phyloP scores from a whole-genome alignment of 257 asterid genomes.

The Gentiana straminea region DNA sequence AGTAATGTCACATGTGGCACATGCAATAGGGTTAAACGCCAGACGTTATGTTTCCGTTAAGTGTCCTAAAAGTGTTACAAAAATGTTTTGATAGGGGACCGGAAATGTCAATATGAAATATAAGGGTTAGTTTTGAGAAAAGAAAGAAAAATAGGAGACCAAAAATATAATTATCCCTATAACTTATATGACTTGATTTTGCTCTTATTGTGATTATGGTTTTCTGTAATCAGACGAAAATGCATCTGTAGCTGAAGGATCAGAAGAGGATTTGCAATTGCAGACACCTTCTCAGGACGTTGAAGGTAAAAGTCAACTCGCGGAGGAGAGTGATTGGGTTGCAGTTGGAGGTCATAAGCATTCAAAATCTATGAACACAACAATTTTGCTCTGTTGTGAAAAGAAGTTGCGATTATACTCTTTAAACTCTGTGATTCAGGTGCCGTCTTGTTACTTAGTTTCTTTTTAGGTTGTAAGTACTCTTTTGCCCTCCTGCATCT shows the following conservation, averaged over 20 bases:
- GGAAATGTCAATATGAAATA: too few species aligned
- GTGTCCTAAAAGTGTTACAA: too few species aligned
- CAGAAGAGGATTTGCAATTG: conserved; percentile 18
- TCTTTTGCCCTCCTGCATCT: conserved; percentile 14
- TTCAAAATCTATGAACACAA: conserved; percentile 25
- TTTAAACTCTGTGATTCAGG: conserved; percentile 54
- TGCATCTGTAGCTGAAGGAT: conserved; percentile 30
- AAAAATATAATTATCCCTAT: too few species aligned
- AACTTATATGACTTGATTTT: background rate
- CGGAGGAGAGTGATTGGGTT: conserved; percentile 18
- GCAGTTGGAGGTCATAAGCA: conserved; percentile 15
- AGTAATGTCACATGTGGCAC: too few species aligned
- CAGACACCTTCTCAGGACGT: conserved; percentile 20
- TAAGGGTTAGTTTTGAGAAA: too few species aligned
- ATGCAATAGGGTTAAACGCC: too few species aligned
- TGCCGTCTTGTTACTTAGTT: conserved; percentile 14
- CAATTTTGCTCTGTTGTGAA: conserved; percentile 63
- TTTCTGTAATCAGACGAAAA: conserved; percentile 36
- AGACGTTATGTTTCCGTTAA: too few species aligned
- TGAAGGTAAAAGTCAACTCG: conserved; percentile 26
- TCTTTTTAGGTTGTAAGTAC: background rate
- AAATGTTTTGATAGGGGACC: too few species aligned
- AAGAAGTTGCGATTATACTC: conserved; percentile 52
- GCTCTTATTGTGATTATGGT: conserved; percentile 17
- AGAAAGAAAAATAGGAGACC: too few species aligned